phyloP scores from a whole-genome alignment of 139 green algal species.

The Chlorella vulgaris region DNA sequence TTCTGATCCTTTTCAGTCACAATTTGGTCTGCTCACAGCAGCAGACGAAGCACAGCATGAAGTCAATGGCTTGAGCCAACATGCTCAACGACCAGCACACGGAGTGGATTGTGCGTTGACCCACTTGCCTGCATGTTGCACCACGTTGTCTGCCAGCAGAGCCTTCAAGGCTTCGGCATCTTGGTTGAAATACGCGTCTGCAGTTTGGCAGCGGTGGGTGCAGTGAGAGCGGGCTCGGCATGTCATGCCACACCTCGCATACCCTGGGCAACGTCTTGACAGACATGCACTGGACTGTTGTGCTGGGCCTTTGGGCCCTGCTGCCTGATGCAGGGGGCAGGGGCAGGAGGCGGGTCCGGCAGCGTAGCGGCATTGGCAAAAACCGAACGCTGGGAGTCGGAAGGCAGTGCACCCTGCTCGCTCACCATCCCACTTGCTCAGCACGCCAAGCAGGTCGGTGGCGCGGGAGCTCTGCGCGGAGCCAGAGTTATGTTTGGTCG shows the following conservation, averaged over 20 bases:
- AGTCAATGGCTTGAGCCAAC: background rate
- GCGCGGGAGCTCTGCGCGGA: background rate
- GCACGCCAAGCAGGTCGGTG: background rate
- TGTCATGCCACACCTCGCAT: too few species aligned
- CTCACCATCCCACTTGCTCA: background rate
- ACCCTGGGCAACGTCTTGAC: too few species aligned
- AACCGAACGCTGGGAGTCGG: too few species aligned
- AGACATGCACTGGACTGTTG: too few species aligned
- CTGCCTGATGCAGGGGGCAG: too few species aligned
- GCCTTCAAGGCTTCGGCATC: conserved; percentile 5
- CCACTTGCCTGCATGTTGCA: conserved; percentile 23
- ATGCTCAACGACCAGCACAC: too few species aligned
- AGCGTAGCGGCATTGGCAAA: too few species aligned
- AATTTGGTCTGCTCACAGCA: conserved; percentile 13
- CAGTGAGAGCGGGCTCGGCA: background rate
- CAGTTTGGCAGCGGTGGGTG: background rate
- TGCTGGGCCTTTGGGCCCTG: too few species aligned
- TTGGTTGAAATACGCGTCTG: conserved; percentile 24
- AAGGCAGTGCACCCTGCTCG: too few species aligned
- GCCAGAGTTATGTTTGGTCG: background rate
- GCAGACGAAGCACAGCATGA: background rate
- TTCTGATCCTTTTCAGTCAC: background rate
- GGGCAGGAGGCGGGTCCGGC: too few species aligned
- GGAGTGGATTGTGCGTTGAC: too few species aligned
- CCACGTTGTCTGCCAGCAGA: conserved; percentile 15